These are phyloP conservation scores for Gamarada debralockiae DNA, from an alignment of 495 filamentous ascomycete genomes.

Conservation along the genomic window DNA sequence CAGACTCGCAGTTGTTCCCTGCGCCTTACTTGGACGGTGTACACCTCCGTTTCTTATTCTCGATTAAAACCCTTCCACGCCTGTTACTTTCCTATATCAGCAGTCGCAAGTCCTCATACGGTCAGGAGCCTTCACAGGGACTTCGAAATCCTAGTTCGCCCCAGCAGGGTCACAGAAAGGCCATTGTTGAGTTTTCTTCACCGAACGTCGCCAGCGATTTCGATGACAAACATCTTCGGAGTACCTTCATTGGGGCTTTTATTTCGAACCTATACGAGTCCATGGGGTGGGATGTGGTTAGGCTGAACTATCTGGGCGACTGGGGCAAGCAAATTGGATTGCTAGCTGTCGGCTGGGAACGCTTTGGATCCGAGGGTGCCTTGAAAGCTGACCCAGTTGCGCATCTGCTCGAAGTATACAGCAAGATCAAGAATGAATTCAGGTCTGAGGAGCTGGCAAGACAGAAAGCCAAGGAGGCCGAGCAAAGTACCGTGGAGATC, in stretches of 20 bases:
- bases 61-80: slow-evolving; percentile 33
- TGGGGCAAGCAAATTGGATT: slow-evolving; percentile 77
- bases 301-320: slow-evolving; percentile 74
- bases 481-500: slow-evolving; percentile 38
- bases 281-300: slow-evolving; percentile 64
- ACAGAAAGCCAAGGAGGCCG: slow-evolving; percentile 50
- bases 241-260: slow-evolving; percentile 74
- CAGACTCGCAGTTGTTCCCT: background rate
- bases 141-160: background rate
- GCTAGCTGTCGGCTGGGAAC: slow-evolving; percentile 50
- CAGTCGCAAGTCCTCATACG: slow-evolving; percentile 23
- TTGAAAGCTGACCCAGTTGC: slow-evolving; percentile 17
- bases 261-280: slow-evolving; percentile 64
- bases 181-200: slow-evolving; percentile 64
- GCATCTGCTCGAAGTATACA: slow-evolving; percentile 68
- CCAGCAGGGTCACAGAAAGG: slow-evolving; percentile 27
- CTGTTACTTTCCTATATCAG: slow-evolving; percentile 40
- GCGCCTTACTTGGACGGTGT: background rate
- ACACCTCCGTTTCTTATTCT: slow-evolving; percentile 28
- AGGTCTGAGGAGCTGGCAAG: slow-evolving; percentile 49
- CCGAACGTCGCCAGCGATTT: slow-evolving; percentile 77
- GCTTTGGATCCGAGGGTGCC: slow-evolving; percentile 52
- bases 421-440: slow-evolving; percentile 56
- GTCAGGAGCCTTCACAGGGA: background rate
- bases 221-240: slow-evolving; percentile 68